phyloP scores from a whole-genome alignment of 371 early-diverging fungal species.

The Nematocida sp. region DNA sequence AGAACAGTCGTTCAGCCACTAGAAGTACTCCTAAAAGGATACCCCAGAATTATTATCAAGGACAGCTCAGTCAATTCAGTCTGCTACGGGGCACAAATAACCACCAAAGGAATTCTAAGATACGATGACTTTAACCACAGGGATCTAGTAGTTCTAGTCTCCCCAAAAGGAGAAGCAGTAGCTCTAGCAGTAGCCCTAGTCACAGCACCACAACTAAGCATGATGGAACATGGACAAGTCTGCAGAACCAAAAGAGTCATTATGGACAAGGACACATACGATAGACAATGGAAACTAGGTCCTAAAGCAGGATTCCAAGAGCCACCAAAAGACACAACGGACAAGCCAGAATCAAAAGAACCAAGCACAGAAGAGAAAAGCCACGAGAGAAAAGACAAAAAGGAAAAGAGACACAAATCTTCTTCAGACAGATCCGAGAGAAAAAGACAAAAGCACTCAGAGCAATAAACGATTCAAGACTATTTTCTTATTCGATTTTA shows the following conservation, averaged over 20 bases:
- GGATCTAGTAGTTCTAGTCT: slow-evolving; percentile 90
- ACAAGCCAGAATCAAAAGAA: too few relatives aligned
- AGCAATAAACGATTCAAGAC: neutral
- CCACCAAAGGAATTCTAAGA: slow-evolving; percentile 89
- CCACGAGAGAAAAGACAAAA: neutral
- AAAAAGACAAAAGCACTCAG: neutral
- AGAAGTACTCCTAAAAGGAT: slow-evolving; percentile 81
- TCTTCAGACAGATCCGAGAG: neutral
- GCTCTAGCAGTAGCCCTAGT: slow-evolving; percentile 88
- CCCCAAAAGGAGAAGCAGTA: slow-evolving; percentile 98
- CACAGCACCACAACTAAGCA: slow-evolving; percentile 86
- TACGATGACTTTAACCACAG: slow-evolving; percentile 90
- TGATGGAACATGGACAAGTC: slow-evolving; percentile 83
- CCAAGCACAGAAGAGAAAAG: neutral
- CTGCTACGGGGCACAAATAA: slow-evolving; percentile 96
- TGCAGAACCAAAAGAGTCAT: slow-evolving; percentile 97
- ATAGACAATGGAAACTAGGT: slow-evolving; percentile 40
- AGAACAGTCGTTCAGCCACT: slow-evolving; percentile 89
- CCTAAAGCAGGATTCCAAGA: too few relatives aligned
- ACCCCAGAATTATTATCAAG: slow-evolving; percentile 95
- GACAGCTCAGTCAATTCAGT: slow-evolving; percentile 94
- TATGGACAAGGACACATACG: slow-evolving; percentile 82
- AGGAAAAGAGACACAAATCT: neutral
- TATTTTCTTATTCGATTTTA: too few relatives aligned
- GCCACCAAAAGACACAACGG: too few relatives aligned